Conservation (phyloP, 208 protist species). For the Naegleria fowleri region DNA sequence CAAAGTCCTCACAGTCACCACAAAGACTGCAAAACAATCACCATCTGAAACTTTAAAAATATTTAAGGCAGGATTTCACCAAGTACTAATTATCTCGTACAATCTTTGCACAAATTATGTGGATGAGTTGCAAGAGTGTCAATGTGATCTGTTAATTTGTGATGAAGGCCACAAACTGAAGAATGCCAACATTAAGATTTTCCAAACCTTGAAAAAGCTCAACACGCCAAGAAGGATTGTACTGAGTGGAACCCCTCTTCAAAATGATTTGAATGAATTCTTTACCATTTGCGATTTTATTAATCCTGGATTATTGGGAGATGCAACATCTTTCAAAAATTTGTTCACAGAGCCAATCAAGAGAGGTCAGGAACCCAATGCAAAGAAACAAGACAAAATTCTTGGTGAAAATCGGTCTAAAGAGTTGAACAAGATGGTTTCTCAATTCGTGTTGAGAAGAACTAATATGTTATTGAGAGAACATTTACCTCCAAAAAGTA, state of each 20-base stretch:
- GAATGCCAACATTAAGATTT: conserved; percentile 64
- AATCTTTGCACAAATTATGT: conserved; percentile 49
- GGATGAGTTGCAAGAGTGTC: conserved; percentile 29
- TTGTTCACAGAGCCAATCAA: conserved; percentile 38
- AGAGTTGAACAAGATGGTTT: neutral
- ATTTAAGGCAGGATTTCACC: conserved; percentile 20
- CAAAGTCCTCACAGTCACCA: neutral
- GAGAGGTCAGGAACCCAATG: neutral
- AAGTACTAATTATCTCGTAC: conserved; percentile 56
- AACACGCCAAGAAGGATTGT: conserved; percentile 70
- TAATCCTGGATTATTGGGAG: conserved; percentile 45
- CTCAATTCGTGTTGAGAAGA: conserved; percentile 30
- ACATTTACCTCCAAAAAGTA: conserved; percentile 35
- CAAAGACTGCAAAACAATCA: neutral
- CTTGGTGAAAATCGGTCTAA: neutral
- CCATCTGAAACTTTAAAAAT: neutral
- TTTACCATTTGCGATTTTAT: conserved; percentile 79
- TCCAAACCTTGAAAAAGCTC: conserved; percentile 56
- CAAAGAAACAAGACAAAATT: neutral
- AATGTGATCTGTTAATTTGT: conserved; percentile 71
- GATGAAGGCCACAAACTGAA: conserved; percentile 84
- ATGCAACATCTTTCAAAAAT: conserved; percentile 31
- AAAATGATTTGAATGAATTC: conserved; percentile 83
- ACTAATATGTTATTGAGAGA: conserved; percentile 1
- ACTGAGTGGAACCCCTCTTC: conserved; percentile 79